Evolutionary conservation across 805 yeast genomes (phyloP), one percentile per base, ranked within the genome.

Genomic region (Cyberlindnera galapagoensis): DNA sequence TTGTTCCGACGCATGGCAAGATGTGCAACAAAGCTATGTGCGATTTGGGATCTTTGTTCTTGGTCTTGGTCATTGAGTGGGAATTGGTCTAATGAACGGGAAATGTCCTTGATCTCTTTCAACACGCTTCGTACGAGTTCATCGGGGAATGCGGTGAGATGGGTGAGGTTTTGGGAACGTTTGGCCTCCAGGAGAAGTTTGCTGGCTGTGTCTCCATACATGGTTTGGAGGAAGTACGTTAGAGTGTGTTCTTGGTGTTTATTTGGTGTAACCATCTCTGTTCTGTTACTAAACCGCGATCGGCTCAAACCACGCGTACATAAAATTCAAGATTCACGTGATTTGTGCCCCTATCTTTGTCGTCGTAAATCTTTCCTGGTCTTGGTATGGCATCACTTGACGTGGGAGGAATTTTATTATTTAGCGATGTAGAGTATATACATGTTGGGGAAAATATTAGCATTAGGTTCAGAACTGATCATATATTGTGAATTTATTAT

Each of bases 141-240:
- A 14, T 76, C 76, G 40, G 80, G 83, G 51, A 80, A 87, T 9
- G 71, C 59, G 1, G 97, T 88, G 2, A 83, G 51, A 10, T 62
- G 64, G 8, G 77, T 80, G 20, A 90, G 59, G 15, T 74, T 69
- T 38, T 69, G 70, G 0, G 95, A 63, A 43, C 97, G 65, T 40
- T 87, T 81, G 11, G 97, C 92, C 37, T 92, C 97, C 21, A 76
- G 64, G 2, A 84, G 68, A n/a, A 90, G 71, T 54, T 90, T 90
- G 39, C 75, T 73, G 3, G 90, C 96, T 5, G 73, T 48, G 47
- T 88, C 97, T 18, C 97, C 97, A 48, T 85, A 85, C 98, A 90
- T 90, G 8, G 8, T 22, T 7, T 7, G 9, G 24, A 7, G 8
- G 24, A 11, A 21, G 10, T 6, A 24, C n/a, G n/a, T n/a, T n/a